Percentiles rank a stretch among this genome's conserved stretches.
These are phyloP conservation scores for Fusarium nelsonii DNA, from an alignment of 2,329 filamentous ascomycete genomes.

Conservation along the genomic window DNA sequence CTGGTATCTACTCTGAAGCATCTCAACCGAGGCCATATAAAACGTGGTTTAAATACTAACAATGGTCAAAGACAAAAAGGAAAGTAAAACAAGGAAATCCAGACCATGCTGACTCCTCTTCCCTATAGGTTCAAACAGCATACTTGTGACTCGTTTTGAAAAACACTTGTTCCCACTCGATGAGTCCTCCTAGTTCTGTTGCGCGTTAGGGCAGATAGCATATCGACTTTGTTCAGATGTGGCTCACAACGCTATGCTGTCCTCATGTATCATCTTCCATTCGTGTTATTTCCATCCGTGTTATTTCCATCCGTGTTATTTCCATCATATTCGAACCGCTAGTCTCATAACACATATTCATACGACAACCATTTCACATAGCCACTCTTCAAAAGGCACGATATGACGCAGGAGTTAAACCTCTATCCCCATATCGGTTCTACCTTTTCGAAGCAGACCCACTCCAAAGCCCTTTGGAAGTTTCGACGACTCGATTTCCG, in stretches of 20 bases:
- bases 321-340: slow-evolving; percentile 9
- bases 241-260: not conserved
- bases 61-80: not conserved
- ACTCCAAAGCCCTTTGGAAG: slow-evolving; percentile 73
- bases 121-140: slow-evolving; percentile 22
- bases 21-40: slow-evolving; percentile 11
- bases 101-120: slow-evolving; percentile 9
- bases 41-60: slow-evolving; percentile 10
- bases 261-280: not conserved
- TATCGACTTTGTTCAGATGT: not conserved
- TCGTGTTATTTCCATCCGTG: not conserved
- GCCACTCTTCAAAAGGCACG: not conserved
- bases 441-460: slow-evolving; percentile 49
- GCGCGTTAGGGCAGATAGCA: not conserved
- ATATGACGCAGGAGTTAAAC: not conserved
- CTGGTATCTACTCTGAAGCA: slow-evolving; percentile 33
- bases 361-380: not conserved
- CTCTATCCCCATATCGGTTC: slow-evolving; percentile 1
- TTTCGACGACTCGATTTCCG: slow-evolving; percentile 71
- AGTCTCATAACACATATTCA: slow-evolving; percentile 13
- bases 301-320: too few relatives aligned
- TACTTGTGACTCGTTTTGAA: slow-evolving; percentile 35
- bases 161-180: slow-evolving; percentile 12
- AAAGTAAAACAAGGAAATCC: slow-evolving; percentile 12
- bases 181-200: slow-evolving; percentile 1